These are phyloP conservation scores for Ottelia alismoides DNA, from an alignment of 106 monocot genomes.

Conservation along the genomic window DNA sequence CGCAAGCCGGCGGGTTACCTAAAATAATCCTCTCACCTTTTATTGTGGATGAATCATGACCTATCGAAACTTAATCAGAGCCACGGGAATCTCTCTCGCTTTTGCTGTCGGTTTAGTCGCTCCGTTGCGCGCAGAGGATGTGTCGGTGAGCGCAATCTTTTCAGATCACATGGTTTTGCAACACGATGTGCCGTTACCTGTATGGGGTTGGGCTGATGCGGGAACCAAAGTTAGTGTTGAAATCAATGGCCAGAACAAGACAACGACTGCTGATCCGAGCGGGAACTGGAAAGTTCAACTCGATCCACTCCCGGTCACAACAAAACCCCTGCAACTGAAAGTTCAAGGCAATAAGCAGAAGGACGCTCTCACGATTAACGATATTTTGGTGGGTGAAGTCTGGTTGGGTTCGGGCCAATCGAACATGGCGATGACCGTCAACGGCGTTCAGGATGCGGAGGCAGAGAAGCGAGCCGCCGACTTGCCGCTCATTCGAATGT, in stretches of 20 bases:
- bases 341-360: background rate
- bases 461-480: background rate
- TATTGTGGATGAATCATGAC: too few species aligned
- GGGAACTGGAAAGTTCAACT: background rate
- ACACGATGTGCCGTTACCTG: background rate
- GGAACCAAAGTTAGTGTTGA: background rate
- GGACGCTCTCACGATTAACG: background rate
- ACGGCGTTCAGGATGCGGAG: background rate
- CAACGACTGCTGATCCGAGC: background rate
- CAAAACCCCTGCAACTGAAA: background rate
- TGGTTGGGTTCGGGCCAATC: background rate
- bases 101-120: too few species aligned
- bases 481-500: background rate
- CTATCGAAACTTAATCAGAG: too few species aligned
- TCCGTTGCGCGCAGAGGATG: too few species aligned
- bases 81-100: too few species aligned
- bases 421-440: background rate
- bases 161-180: background rate
- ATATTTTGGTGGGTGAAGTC: background rate
- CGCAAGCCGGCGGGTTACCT: too few species aligned
- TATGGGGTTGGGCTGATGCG: background rate
- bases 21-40: too few species aligned
- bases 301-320: background rate
- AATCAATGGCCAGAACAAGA: background rate
- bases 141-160: too few species aligned